Percentiles rank a stretch among this genome's conserved stretches.
These are phyloP conservation scores for Fusarium graminum DNA, from an alignment of 2,329 filamentous ascomycete species.

Conservation along the genomic window DNA sequence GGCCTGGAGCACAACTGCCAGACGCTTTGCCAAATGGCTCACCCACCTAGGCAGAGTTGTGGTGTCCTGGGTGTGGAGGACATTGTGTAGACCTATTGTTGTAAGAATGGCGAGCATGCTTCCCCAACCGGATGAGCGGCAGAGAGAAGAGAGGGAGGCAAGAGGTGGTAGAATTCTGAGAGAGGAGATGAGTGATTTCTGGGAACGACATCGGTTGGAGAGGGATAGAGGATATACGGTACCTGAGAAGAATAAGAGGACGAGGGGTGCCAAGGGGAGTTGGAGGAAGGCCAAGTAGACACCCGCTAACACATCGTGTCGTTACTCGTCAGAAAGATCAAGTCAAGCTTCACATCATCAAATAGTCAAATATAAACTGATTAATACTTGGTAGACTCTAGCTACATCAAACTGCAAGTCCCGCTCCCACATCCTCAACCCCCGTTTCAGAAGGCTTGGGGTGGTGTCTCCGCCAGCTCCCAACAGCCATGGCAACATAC, in stretches of 20 bases:
- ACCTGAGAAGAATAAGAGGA: slow-evolving; percentile 55
- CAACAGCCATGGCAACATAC: slow-evolving; percentile 40
- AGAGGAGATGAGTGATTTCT: slow-evolving; percentile 58
- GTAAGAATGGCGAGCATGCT: slow-evolving; percentile 28
- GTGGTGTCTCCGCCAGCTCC: slow-evolving; percentile 36
- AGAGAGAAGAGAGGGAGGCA: slow-evolving; percentile 40
- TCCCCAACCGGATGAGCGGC: slow-evolving; percentile 32
- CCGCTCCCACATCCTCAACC: slow-evolving; percentile 6
- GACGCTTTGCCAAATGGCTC: slow-evolving; percentile 50
- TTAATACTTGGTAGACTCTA: too few species aligned
- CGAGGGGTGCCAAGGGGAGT: slow-evolving; percentile 16
- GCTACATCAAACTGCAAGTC: not conserved
- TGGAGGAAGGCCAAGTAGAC: slow-evolving; percentile 30
- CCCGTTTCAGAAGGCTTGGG: slow-evolving; percentile 15
- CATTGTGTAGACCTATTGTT: slow-evolving; percentile 43
- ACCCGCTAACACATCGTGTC: too few species aligned
- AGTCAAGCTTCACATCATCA: too few species aligned
- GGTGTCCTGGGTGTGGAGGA: slow-evolving; percentile 43
- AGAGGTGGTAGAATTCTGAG: slow-evolving; percentile 32
- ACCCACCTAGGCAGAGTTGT: slow-evolving; percentile 23
- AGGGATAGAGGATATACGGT: slow-evolving; percentile 57
- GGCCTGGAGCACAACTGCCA: slow-evolving; percentile 66
- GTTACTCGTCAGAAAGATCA: too few species aligned
- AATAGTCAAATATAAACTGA: too few species aligned
- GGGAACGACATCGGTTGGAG: slow-evolving; percentile 57